Evolutionary conservation across 2,329 filamentous ascomycete genomes (phyloP), one percentile per base, ranked within the genome.

Genomic region (Allantophomopsis cytisporea): DNA sequence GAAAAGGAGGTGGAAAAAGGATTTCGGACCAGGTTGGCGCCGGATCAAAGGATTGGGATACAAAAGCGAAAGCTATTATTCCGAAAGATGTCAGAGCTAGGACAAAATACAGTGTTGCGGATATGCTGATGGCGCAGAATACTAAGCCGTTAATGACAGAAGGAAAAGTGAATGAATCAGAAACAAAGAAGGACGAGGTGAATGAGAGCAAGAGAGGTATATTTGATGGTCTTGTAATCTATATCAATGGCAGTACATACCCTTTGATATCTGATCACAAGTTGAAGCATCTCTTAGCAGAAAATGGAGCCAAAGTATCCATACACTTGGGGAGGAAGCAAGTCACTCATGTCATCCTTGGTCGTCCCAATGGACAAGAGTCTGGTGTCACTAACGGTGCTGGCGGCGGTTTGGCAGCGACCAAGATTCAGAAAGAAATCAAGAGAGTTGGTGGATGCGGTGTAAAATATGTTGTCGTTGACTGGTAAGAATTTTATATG

Each of bases 291-390:
- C 59, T 93, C 13, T 69, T 95, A 31, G 74, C 71, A 5, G 68
- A 76, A 41, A 76, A 94, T 53, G 89, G 88, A 15, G 89, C 76
- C 1, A 66, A 62, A 33, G 66, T 85, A 48, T 80, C 83, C 3
- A 70, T 86, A 30, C 69, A 76, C 42, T 72, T 94, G 8, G 80
- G 75, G 8, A 73, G 85, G 35, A 71, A 76, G 31, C 72, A 70
- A 38, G 84, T 94, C 47, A 94, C 87, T 28, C 88, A 95, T 58
- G 82, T 95, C 44, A 81, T 95, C 41, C 60, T 94, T 5, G 84
- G 83, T 7, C 69, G 63, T 39, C 72, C 75, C 14, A 67, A 66
- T 36, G 51, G 50, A 14, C 42, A 43, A 14, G 56, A 56, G 30
- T 30, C 15, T 11, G 36, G 16, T 10, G n/a, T 14, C 7, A 21